A percentile compares a stretch with the other conserved stretches of the same genome.
Conservation (phyloP, 768 basidiomycete species). For the Pleurotus cornucopiae region DNA sequence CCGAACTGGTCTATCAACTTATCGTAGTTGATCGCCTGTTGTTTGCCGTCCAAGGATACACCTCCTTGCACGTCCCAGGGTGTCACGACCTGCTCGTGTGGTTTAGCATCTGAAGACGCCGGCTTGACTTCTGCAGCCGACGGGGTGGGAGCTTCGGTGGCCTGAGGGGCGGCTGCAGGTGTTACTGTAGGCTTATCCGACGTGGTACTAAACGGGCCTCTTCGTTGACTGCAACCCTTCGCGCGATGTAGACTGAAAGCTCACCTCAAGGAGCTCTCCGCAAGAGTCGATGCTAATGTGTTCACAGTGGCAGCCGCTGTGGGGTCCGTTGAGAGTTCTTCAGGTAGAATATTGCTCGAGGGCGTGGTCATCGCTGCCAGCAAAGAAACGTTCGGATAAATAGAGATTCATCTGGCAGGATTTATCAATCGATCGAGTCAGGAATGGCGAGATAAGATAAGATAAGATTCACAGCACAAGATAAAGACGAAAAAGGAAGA, state of each 20-base stretch:
- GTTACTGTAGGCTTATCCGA: neutral
- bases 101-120: constrained; percentile 5
- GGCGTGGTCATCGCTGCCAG: constrained; percentile 3
- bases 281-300: constrained; percentile 2
- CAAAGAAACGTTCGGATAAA: neutral
- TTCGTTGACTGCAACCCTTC: constrained; percentile 8
- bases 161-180: neutral
- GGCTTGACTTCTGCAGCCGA: constrained; percentile 8
- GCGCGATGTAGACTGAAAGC: neutral
- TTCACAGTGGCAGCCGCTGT: neutral
- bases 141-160: constrained; percentile 5
- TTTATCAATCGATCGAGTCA: constrained; percentile 3
- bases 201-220: neutral
- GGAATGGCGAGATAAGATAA: neutral
- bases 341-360: neutral
- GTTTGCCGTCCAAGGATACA: constrained; percentile 81
- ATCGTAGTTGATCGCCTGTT: constrained; percentile 94
- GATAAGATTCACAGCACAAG: neutral
- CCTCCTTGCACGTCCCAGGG: constrained; percentile 98
- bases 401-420: neutral
- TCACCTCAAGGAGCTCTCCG: constrained; percentile 10
- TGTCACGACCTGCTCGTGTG: constrained; percentile 76
- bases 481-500: no score
- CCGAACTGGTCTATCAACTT: constrained; percentile 94
- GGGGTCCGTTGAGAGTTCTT: neutral